Evolutionary conservation across 805 yeast genomes (phyloP), one percentile per base, ranked within the genome.

Genomic region (Teunomyces cretensis): DNA sequence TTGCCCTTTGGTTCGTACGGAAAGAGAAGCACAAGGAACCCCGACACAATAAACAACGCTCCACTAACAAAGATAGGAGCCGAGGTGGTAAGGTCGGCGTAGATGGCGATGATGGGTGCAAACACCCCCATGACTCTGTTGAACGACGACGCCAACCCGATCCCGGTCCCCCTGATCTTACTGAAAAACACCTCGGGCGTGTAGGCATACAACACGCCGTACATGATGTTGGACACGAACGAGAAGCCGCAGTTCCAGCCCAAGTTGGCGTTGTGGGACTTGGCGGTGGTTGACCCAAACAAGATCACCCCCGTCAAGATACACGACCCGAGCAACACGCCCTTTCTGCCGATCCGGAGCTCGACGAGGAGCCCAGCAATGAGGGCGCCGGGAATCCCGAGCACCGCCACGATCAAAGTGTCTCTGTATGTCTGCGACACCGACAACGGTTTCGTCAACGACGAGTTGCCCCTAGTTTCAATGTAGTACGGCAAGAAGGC

Each of bases 41-140:
- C 72, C n/a, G 80, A 60, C 17, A 59, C 54, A 14, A 81, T 72
- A 51, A 80, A 77, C 37, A 78, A 57, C 1, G 79, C 81, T 35
- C 84, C 84, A 54, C 81, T 73, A 13, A 80, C 82, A 74, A 78
- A 81, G 40, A 81, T 78, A 4, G 86, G 86, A 13, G 81, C 80
- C 1, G 81, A 56, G 2, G 81, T 70, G n/a, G 75, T 69, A 44
- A 78, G 67, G 52, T 81, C 78, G 3, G 79, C 78, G 58, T 67
- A 51, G 6, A 76, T 79, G 39, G 53, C 55, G 30, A 79, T 75
- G 27, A 80, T 76, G 15, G 86, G 86, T 5, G 81, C 82, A 55
- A 80, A 71, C 15, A 75, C 75, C 42, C 84, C 84, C 42, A 77
- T 63, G 22, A 78, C 53, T 61, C 86, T 65, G 50, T 75, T 75